These are phyloP conservation scores for Monosporascus sp. DNA, from an alignment of 2,329 filamentous ascomycete species.

Conservation along the genomic window DNA sequence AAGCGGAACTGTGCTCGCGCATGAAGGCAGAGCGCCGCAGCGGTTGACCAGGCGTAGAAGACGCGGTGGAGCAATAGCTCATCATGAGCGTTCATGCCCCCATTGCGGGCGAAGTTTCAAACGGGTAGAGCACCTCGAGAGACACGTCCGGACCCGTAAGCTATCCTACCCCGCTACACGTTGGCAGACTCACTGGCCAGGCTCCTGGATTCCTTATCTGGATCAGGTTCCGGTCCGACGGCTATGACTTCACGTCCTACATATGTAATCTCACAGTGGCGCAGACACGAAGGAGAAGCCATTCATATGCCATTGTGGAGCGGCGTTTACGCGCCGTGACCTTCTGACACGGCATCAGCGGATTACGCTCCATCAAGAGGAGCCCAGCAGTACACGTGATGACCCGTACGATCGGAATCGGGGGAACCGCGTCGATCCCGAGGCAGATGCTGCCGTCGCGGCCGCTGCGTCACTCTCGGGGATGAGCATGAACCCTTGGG, in stretches of 20 bases:
- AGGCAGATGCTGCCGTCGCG: slow-evolving; percentile 17
- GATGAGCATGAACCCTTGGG: slow-evolving; percentile 19
- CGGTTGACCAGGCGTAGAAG: slow-evolving; percentile 9
- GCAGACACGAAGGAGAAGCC: slow-evolving; percentile 37
- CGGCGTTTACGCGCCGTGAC: slow-evolving; percentile 32
- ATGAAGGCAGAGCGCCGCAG: slow-evolving; percentile 3
- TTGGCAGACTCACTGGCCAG: no score
- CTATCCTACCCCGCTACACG: background rate
- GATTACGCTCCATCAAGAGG: slow-evolving; percentile 23
- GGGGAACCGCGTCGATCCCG: slow-evolving; percentile 3
- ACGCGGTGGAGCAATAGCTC: slow-evolving; percentile 11
- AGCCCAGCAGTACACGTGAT: slow-evolving; percentile 5
- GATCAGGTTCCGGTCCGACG: background rate
- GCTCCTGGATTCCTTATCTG: no score
- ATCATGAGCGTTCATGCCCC: slow-evolving; percentile 23
- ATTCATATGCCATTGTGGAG: slow-evolving; percentile 31
- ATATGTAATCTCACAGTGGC: background rate
- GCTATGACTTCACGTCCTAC: background rate
- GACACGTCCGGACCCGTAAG: slow-evolving; percentile 34
- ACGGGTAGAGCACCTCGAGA: slow-evolving; percentile 32
- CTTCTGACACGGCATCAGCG: slow-evolving; percentile 32
- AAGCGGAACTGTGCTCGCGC: background rate
- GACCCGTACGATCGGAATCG: slow-evolving; percentile 6
- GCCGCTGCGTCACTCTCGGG: slow-evolving; percentile 23
- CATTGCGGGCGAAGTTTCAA: slow-evolving; percentile 32